Conservation (phyloP, 208 protist species). For the Acanthamoeba healyi region DNA sequence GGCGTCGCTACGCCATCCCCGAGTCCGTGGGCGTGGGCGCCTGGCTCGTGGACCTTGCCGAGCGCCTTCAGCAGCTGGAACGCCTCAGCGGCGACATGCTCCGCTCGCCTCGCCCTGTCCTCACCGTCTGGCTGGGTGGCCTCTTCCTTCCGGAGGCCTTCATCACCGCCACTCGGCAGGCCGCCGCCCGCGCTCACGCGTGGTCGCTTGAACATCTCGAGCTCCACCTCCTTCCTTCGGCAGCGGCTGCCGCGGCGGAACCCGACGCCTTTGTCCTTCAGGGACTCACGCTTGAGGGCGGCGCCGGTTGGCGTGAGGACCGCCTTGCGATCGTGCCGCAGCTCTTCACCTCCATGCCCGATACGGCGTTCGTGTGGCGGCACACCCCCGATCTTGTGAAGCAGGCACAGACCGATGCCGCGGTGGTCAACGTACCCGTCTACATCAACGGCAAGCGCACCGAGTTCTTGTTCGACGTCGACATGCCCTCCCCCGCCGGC, state of each 20-base stretch:
- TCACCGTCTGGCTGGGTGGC: constrained; percentile 94
- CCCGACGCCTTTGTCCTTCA: constrained; percentile 26
- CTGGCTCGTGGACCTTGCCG: constrained; percentile 91
- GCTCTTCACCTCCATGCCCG: constrained; percentile 73
- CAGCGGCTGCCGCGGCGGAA: background rate
- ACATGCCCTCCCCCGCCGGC: constrained; percentile 38
- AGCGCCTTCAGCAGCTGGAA: constrained; percentile 85
- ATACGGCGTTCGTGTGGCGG: constrained; percentile 55
- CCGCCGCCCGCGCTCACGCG: constrained; percentile 91
- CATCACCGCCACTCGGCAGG: constrained; percentile 98
- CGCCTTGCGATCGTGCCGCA: constrained; percentile 34
- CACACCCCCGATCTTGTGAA: background rate
- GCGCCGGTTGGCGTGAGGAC: constrained; percentile 54
- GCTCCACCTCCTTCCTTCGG: constrained; percentile 86
- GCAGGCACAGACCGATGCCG: background rate
- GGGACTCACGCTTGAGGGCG: constrained; percentile 64
- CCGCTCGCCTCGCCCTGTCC: background rate
- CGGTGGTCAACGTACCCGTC: constrained; percentile 53
- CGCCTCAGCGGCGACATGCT: constrained; percentile 76
- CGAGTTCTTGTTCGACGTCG: constrained; percentile 63
- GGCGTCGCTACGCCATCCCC: constrained; percentile 91
- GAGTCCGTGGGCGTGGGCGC: constrained; percentile 88
- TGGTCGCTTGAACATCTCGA: constrained; percentile 95
- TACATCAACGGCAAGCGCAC: constrained; percentile 70
- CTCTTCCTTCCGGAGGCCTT: constrained; percentile 97